These are phyloP conservation scores for Boechera stricta DNA, from an alignment of 345 rosid species.

Conservation along the genomic window DNA sequence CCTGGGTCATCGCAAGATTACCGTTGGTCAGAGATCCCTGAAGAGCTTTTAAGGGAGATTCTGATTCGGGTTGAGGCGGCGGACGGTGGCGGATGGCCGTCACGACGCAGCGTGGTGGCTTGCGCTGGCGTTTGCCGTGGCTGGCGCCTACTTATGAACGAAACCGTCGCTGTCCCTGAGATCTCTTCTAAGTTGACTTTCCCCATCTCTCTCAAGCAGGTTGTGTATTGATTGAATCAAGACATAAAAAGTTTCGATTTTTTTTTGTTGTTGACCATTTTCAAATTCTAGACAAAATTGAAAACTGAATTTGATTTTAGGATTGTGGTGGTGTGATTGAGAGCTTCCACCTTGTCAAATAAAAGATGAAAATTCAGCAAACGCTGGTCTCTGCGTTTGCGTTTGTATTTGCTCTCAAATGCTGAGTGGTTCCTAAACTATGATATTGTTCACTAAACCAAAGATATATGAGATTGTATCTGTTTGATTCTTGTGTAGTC, in stretches of 20 bases:
- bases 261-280: slow-evolving; percentile 28
- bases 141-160: slow-evolving; percentile 75
- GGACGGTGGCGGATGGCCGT: slow-evolving; percentile 71
- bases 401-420: slow-evolving; percentile 6
- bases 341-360: background rate
- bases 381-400: slow-evolving; percentile 20
- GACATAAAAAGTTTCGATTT: slow-evolving; percentile 30
- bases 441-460: background rate
- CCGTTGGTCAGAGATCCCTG: slow-evolving; percentile 81
- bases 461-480: background rate
- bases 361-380: background rate
- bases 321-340: background rate
- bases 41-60: slow-evolving; percentile 75
- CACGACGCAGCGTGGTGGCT: slow-evolving; percentile 76
- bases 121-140: slow-evolving; percentile 84
- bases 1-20: slow-evolving; percentile 34
- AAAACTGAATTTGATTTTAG: background rate
- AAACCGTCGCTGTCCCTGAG: slow-evolving; percentile 72
- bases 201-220: slow-evolving; percentile 92
- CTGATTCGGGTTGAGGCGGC: slow-evolving; percentile 67
- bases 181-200: slow-evolving; percentile 75
- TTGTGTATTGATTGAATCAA: slow-evolving; percentile 32
- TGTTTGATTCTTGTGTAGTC: slow-evolving; percentile 16
- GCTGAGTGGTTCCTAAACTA: background rate
- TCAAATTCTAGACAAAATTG: slow-evolving; percentile 1